phyloP scores from a whole-genome alignment of 441 rosid species.

The Oxalis stricta region DNA sequence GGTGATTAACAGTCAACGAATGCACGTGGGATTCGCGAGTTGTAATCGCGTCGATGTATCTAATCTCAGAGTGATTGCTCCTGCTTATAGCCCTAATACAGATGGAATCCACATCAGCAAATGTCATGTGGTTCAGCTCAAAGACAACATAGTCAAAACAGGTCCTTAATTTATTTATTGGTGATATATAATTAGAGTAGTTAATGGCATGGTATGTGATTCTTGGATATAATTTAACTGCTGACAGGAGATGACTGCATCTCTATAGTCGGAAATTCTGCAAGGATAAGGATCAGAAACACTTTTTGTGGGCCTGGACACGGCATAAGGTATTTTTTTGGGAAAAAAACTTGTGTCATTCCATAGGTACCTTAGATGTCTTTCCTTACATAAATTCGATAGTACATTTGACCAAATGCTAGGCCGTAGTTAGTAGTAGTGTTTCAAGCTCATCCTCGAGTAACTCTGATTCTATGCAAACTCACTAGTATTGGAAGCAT shows the following conservation, averaged over 20 bases:
- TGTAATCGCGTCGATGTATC: conserved; percentile 46
- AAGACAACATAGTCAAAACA: conserved; percentile 44
- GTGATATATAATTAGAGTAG: no score
- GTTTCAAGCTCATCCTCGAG: background rate
- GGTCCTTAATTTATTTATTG: no score
- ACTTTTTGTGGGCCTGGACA: conserved; percentile 87
- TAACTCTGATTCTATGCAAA: conserved; percentile 4
- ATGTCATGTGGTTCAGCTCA: conserved; percentile 49
- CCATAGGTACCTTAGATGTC: no score
- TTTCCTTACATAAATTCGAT: no score
- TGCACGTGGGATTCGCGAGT: conserved; percentile 68
- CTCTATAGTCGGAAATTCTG: conserved; percentile 69
- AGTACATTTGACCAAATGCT: no score
- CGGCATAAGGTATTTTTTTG: conserved; percentile 96
- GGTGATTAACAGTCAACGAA: conserved; percentile 52
- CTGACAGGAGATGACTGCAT: conserved; percentile 85
- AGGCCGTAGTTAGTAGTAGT: background rate
- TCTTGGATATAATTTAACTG: no score
- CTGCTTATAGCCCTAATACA: conserved; percentile 73
- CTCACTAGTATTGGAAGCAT: conserved; percentile 74
- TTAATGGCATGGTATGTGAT: no score
- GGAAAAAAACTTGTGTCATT: conserved; percentile 1
- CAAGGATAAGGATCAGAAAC: conserved; percentile 47
- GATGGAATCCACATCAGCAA: conserved; percentile 83
- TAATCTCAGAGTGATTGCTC: conserved; percentile 44